Percentiles rank a stretch among this genome's conserved stretches.
phyloP scores from a whole-genome alignment of 2,329 filamentous ascomycete genomes.

The Sclerotinia spermophila region DNA sequence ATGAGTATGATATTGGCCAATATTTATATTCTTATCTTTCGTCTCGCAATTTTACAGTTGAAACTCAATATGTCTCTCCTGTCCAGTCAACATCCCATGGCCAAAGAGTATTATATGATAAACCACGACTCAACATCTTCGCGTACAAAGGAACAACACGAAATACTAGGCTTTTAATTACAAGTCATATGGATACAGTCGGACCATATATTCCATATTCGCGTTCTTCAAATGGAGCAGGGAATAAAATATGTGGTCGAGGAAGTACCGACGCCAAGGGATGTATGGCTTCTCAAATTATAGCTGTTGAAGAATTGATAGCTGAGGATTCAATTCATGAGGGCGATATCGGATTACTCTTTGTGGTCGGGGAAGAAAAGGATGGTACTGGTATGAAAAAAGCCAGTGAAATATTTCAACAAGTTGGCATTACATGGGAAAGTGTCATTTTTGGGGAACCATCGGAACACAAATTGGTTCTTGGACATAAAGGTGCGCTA shows the following conservation, averaged over 20 bases:
- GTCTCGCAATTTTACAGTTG: constrained; percentile 13
- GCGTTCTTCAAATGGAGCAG: constrained; percentile 28
- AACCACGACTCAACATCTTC: constrained; percentile 51
- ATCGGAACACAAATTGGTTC: constrained; percentile 80
- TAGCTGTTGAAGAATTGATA: constrained; percentile 57
- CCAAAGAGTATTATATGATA: background rate
- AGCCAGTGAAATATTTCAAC: constrained; percentile 43
- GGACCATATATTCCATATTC: constrained; percentile 44
- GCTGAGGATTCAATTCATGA: constrained; percentile 38
- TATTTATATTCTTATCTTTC: constrained; percentile 1
- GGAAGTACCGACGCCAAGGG: constrained; percentile 69
- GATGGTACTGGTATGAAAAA: constrained; percentile 75
- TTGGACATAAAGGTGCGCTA: constrained; percentile 83
- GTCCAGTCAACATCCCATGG: background rate
- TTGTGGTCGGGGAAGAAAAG: constrained; percentile 77
- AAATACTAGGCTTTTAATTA: constrained; percentile 48
- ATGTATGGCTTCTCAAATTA: constrained; percentile 67
- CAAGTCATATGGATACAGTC: constrained; percentile 61
- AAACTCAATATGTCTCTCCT: constrained; percentile 1
- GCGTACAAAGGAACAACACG: constrained; percentile 50
- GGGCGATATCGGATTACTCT: constrained; percentile 55
- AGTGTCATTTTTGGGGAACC: constrained; percentile 87
- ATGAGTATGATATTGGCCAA: constrained; percentile 3
- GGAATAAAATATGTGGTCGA: constrained; percentile 59
- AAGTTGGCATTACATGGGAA: constrained; percentile 46